Conservation (phyloP, 1,284 basidiomycete genomes). For the Fistulina hepatica region DNA sequence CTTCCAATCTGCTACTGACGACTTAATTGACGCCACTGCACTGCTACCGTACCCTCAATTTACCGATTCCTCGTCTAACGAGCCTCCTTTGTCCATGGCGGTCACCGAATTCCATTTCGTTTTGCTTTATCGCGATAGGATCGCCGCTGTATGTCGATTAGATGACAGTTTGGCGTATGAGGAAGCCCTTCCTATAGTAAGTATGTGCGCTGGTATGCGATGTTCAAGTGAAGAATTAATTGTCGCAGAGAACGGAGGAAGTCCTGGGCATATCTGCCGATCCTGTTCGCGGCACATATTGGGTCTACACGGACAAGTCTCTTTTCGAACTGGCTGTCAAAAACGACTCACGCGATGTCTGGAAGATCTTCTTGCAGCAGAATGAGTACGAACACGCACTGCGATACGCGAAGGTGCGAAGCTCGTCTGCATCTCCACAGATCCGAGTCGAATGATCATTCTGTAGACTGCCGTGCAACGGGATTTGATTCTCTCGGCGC, state of each 20-base stretch:
- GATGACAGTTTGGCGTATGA: conserved; percentile 81
- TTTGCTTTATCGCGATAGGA: conserved; percentile 71
- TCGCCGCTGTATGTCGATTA: conserved; percentile 71
- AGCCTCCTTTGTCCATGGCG: conserved; percentile 62
- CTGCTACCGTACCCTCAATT: conserved; percentile 54
- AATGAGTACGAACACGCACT: conserved; percentile 72
- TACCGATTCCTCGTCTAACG: conserved; percentile 21
- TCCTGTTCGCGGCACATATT: conserved; percentile 81
- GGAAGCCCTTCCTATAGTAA: conserved; percentile 71
- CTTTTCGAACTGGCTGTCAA: conserved; percentile 82
- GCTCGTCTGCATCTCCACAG: conserved; percentile 3
- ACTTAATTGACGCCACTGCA: conserved; percentile 68
- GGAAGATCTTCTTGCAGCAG: conserved; percentile 83
- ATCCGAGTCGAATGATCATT: conserved; percentile 1
- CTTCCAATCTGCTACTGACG: conserved; percentile 57
- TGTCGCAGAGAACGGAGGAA: conserved; percentile 60
- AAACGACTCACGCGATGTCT: conserved; percentile 91
- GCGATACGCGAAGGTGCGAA: conserved; percentile 65
- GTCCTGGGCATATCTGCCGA: conserved; percentile 73
- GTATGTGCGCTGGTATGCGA: no score
- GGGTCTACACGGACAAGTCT: conserved; percentile 87
- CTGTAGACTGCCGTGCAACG: conserved; percentile 74
- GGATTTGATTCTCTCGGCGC: conserved; percentile 74
- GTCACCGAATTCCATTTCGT: conserved; percentile 92
- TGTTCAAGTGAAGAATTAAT: no score